A percentile compares a stretch with the other conserved stretches of the same genome.
phyloP scores from a whole-genome alignment of 108 stramenopile species.

The Nitzschia sp. region DNA sequence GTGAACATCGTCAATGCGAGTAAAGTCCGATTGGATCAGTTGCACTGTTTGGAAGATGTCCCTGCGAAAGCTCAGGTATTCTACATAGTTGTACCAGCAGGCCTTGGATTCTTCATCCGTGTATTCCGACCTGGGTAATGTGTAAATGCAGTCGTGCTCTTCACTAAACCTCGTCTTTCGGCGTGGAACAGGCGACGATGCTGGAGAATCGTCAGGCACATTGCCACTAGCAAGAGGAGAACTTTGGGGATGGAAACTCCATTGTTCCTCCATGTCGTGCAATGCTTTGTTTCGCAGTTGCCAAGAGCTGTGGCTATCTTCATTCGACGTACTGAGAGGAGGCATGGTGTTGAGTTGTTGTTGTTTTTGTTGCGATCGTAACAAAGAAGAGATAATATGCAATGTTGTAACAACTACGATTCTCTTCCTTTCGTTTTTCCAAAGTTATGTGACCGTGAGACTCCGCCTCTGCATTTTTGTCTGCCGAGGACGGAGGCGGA shows the following conservation, averaged over 20 bases:
- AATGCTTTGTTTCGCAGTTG: neutral
- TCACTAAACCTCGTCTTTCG: neutral
- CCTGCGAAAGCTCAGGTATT: conserved; percentile 15
- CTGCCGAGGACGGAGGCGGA: too few species aligned
- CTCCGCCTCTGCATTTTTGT: too few species aligned
- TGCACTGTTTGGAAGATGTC: conserved; percentile 23
- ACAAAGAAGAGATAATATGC: too few species aligned
- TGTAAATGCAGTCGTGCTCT: neutral
- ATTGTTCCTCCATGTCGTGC: neutral
- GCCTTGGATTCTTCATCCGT: conserved; percentile 5
- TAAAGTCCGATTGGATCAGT: conserved; percentile 15
- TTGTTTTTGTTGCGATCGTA: too few species aligned
- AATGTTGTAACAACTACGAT: too few species aligned
- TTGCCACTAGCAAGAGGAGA: neutral
- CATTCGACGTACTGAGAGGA: neutral
- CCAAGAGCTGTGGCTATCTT: neutral
- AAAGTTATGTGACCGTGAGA: too few species aligned
- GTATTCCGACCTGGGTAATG: conserved; percentile 1
- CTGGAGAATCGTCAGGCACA: neutral
- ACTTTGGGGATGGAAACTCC: neutral
- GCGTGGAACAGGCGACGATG: neutral
- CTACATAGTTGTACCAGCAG: conserved; percentile 20
- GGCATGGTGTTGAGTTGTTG: neutral
- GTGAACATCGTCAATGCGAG: conserved; percentile 12
- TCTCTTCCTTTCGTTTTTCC: too few species aligned